A percentile compares a stretch with the other conserved stretches of the same genome.
phyloP scores from a whole-genome alignment of 2,329 filamentous ascomycete species.

The Phaeosphaeria sp. region DNA sequence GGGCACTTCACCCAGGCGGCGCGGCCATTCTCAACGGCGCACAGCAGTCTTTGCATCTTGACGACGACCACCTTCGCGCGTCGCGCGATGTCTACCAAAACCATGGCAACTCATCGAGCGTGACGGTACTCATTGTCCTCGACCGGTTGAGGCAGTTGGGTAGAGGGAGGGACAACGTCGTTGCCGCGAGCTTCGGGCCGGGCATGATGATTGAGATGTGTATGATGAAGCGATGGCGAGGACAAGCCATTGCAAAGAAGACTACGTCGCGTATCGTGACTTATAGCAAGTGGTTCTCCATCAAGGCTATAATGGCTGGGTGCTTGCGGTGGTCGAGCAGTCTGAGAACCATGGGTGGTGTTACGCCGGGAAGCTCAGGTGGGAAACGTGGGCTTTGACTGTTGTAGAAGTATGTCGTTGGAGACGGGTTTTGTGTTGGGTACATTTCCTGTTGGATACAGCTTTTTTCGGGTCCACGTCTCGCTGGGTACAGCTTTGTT shows the following conservation, averaged over 20 bases:
- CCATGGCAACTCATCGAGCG: slow-evolving; percentile 71
- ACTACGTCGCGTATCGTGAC: neutral
- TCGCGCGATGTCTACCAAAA: slow-evolving; percentile 73
- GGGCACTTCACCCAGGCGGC: slow-evolving; percentile 76
- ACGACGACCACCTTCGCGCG: slow-evolving; percentile 70
- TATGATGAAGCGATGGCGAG: slow-evolving; percentile 61
- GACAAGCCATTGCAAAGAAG: neutral
- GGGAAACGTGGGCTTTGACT: neutral
- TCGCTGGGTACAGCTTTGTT: too few species aligned
- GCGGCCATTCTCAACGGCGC: slow-evolving; percentile 70
- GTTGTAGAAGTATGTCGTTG: neutral
- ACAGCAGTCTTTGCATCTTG: slow-evolving; percentile 64
- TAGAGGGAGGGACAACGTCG: slow-evolving; percentile 63
- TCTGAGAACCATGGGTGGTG: neutral
- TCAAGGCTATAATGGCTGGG: neutral
- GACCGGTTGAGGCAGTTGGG: slow-evolving; percentile 60
- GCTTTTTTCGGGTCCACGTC: too few species aligned
- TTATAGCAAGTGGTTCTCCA: neutral
- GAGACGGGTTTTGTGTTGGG: too few species aligned
- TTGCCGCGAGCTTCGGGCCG: slow-evolving; percentile 74
- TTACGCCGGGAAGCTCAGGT: neutral
- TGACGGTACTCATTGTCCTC: slow-evolving; percentile 73
- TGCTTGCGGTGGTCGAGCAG: neutral
- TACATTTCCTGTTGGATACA: too few species aligned
- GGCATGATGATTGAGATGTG: slow-evolving; percentile 74